Base-by-base conservation (phyloP, 441 rosid genomes). In the Viola pubescens region DNA sequence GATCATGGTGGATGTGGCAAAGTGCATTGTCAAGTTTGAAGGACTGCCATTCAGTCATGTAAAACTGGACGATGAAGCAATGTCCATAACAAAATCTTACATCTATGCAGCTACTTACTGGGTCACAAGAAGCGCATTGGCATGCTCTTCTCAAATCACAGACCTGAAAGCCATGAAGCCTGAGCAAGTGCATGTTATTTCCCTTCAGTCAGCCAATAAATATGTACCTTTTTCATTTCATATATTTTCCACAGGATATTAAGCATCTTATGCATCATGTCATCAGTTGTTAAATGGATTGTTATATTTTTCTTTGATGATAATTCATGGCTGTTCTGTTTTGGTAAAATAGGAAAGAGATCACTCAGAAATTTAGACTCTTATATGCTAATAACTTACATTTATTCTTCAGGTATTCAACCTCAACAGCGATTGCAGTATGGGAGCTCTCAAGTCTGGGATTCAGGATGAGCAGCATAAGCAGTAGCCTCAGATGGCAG, bases 401-500 rank as follows among this genome's bases (percentile, higher is more conserved):
- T 59, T 59, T 63, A 41, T 46, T 60, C 52, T 70, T 52, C 84
- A 86, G 94, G 82, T 50, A 70, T 67, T 65, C 71, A 4, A 54
- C 70, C 69, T 69, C 79, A 62, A 65, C 57, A 8, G 51, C 72
- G 63, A 73, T 51, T 60, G 84, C 96, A 56, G 73, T 80, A 14
- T 84, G 94, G 78, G 86, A 91, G 69, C 85, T 91, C 65, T 70
- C 77, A 14, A 82, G 89, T 70, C 68, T 86, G 67, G 79, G 63
- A 34, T 69, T 59, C 57, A 82, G 67, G 70, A 65, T 91, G 62
- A 76, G 77, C 69, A 69, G 61, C 56, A 61, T 84, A 39, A 56
- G 52, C 70, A 63, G 39, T 68, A 65, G 14, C 62, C 87, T 91
- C 61, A 75, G 61, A 60, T 68, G 63, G 79, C 77, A 68, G 39